These are phyloP conservation scores for Pecoramyces ruminantium DNA, from an alignment of 192 early-diverging fungal species.

Conservation along the genomic window DNA sequence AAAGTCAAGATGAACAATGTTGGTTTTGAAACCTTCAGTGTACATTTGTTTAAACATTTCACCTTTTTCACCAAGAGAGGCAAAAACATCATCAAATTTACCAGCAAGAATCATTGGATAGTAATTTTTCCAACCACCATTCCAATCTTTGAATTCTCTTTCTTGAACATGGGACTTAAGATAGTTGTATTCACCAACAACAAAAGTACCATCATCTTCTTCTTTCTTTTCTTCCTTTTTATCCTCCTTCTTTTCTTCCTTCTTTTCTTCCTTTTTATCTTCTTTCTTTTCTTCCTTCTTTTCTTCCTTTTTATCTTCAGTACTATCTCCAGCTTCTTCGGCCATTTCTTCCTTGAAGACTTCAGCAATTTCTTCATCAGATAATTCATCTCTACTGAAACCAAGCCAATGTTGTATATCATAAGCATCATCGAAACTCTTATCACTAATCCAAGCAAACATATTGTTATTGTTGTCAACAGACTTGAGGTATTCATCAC, in stretches of 20 bases:
- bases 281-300: too few relatives aligned
- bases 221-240: neutral
- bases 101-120: neutral
- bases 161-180: neutral
- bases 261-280: too few relatives aligned
- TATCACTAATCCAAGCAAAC: neutral
- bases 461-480: neutral
- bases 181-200: neutral
- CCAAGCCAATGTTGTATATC: neutral
- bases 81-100: neutral
- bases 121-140: neutral
- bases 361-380: neutral
- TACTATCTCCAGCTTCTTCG: neutral
- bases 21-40: neutral
- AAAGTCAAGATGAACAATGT: neutral
- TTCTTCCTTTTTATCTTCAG: too few relatives aligned
- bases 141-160: neutral
- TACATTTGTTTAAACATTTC: neutral
- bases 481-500: neutral
- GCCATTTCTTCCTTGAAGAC: neutral
- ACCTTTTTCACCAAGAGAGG: neutral
- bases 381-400: neutral
- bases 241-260: too few relatives aligned
- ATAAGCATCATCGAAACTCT: neutral
- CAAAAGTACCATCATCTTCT: neutral